Conservation (phyloP, 1,284 basidiomycete species). For the Boletus albobrunnescens region DNA sequence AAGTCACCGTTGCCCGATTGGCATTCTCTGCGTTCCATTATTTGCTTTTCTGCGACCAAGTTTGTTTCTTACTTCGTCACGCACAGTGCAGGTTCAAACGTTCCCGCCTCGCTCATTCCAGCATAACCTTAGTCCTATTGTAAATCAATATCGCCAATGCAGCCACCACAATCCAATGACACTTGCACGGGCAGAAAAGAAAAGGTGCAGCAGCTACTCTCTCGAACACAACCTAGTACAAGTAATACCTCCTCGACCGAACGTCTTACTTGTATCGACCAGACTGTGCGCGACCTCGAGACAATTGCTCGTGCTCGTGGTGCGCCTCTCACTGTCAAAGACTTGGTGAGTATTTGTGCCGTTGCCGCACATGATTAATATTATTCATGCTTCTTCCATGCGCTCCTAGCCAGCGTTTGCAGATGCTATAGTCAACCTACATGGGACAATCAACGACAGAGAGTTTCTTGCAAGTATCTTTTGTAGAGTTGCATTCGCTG, state of each 20-base stretch:
- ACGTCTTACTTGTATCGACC: neutral
- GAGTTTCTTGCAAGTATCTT: conserved; percentile 44
- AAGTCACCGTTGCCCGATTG: no score
- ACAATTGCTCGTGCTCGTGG: conserved; percentile 25
- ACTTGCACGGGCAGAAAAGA: neutral
- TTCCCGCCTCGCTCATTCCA: neutral
- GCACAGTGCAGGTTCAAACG: no score
- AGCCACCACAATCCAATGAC: neutral
- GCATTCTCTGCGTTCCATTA: no score
- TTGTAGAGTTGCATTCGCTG: neutral
- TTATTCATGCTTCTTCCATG: neutral
- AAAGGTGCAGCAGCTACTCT: conserved; percentile 12
- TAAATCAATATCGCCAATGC: neutral
- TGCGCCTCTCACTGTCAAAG: conserved; percentile 14
- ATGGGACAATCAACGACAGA: conserved; percentile 54
- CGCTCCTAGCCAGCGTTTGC: conserved; percentile 41
- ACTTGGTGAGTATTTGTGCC: conserved; percentile 19
- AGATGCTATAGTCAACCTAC: conserved; percentile 47
- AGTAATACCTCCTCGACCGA: neutral
- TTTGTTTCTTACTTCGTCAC: no score
- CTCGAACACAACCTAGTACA: conserved; percentile 10
- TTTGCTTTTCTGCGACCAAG: no score
- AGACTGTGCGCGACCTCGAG: conserved; percentile 18
- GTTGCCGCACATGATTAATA: neutral
- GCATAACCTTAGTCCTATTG: no score